Evolutionary conservation across 352 stramenopile species (phyloP).

Genomic region (Phytophthora hybrid): DNA sequence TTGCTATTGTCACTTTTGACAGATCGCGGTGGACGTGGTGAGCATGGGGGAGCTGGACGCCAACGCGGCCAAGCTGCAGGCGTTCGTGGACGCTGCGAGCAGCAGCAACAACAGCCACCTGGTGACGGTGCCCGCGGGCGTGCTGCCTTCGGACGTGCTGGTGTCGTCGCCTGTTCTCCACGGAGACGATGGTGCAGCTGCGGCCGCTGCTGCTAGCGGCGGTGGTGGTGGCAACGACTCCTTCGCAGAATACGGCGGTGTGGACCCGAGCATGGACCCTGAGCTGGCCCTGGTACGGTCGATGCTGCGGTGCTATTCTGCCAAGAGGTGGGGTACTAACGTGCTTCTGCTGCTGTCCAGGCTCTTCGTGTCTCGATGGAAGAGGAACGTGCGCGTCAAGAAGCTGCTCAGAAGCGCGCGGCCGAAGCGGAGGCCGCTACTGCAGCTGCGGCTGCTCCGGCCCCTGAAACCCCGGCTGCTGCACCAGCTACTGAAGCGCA

Average conservation of each 20-base stretch:
- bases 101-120: constrained; percentile 96
- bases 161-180: constrained; percentile 96
- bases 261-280: constrained; percentile 99
- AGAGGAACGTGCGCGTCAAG: constrained; percentile 96
- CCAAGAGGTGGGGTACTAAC: constrained; percentile 15
- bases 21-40: constrained; percentile 98
- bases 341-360: constrained; percentile 34
- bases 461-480: constrained; percentile 36
- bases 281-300: constrained; percentile 96
- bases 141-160: constrained; percentile 98
- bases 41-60: constrained; percentile 96
- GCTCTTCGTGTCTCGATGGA: constrained; percentile 98
- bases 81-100: constrained; percentile 94
- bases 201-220: constrained; percentile 33
- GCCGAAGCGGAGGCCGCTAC: constrained; percentile 85
- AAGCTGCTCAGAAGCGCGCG: constrained; percentile 92
- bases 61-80: constrained; percentile 90
- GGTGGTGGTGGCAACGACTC: constrained; percentile 55
- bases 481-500: constrained; percentile 51
- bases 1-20: constrained; percentile 3
- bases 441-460: constrained; percentile 50
- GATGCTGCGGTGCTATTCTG: neutral
- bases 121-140: constrained; percentile 96
- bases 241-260: constrained; percentile 96
- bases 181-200: constrained; percentile 83